Conservation (phyloP, 2,329 filamentous ascomycete genomes). For the Sclerotinia trifoliorum region DNA sequence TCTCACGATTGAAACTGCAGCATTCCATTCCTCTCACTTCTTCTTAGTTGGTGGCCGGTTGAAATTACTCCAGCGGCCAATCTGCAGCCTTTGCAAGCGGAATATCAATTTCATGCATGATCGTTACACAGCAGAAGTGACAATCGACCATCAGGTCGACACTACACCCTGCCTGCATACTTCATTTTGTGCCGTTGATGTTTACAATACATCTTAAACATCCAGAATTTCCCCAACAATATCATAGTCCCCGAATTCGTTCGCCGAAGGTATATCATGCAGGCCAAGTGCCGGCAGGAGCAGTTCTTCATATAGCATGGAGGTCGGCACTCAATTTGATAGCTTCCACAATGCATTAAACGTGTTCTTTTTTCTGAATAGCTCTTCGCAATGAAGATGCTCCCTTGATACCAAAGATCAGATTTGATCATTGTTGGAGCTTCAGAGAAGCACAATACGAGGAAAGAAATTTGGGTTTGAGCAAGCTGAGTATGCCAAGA, state of each 20-base stretch:
- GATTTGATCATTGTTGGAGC: background rate
- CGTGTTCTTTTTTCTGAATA: background rate
- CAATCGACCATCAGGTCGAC: slow-evolving; percentile 5
- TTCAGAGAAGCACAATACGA: background rate
- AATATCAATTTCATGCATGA: slow-evolving; percentile 8
- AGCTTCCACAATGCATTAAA: background rate
- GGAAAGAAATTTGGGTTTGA: background rate
- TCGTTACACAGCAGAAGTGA: slow-evolving; percentile 18
- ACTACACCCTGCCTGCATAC: slow-evolving; percentile 7
- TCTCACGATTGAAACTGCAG: background rate
- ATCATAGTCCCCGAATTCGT: slow-evolving; percentile 6
- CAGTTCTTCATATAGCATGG: slow-evolving; percentile 9
- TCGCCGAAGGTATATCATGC: slow-evolving; percentile 13
- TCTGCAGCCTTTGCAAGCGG: background rate
- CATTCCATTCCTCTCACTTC: background rate
- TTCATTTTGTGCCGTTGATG: background rate
- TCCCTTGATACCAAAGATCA: background rate
- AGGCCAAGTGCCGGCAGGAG: slow-evolving; percentile 7
- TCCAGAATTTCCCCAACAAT: background rate
- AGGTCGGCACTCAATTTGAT: slow-evolving; percentile 9
- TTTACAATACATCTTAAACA: slow-evolving; percentile 8
- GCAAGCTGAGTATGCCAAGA: slow-evolving; percentile 15
- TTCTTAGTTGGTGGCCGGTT: background rate
- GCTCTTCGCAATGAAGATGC: background rate
- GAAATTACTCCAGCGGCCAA: background rate